Evolutionary conservation across 345 rosid genomes (phyloP), one percentile per base, ranked within the genome.

Genomic region (Rhodamnia rubescens): DNA sequence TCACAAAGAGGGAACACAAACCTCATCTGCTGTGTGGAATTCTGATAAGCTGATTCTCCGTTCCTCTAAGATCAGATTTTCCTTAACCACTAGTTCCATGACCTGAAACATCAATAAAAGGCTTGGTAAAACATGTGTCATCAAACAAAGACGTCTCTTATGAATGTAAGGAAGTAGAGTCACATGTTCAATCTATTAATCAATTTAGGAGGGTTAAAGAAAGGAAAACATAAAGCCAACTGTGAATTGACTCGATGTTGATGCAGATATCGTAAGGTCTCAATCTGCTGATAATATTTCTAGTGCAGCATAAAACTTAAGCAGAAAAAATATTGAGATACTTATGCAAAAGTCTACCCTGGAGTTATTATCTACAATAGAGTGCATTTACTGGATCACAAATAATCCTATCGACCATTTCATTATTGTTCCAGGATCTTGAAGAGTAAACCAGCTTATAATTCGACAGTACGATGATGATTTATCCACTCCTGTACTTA

Each of bases 11-110:
- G 36, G 83, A 74, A 74, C 15, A 49, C 78, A 81, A 83, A 95
- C 98, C 98, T 96, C 99, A 87, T 96, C 95, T 53, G 98, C 98
- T 81, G 96, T 92, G 83, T 96, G 98, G 84, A 96, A 94, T 87
- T 96, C 98, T 0, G 98, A 95, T 85, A 96, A 87, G 90, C 96
- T 94, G 86, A 96, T 92, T 82, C 91, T 91, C 86, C 96, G 87
- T 90, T 93, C 98, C 91, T 89, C 94, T 61, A 96, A 88, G 84
- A 90, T 86, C 80, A 96, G 85, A 1, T 90, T 90, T 89, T 95
- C 95, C 90, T 92, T 87, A 21, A 92, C 92, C 87, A 96, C 95
- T 86, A 96, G 94, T 40, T 95, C 98, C 95, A 94, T 94, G 24
- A 95, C 94, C 98, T 94, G 93, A 64, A 91, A 82, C 47, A 69